Percentiles rank a stretch among this genome's conserved stretches.
Evolutionary conservation across 2,329 filamentous ascomycete genomes (phyloP).

Genomic region (Sclerotinia nivalis): DNA sequence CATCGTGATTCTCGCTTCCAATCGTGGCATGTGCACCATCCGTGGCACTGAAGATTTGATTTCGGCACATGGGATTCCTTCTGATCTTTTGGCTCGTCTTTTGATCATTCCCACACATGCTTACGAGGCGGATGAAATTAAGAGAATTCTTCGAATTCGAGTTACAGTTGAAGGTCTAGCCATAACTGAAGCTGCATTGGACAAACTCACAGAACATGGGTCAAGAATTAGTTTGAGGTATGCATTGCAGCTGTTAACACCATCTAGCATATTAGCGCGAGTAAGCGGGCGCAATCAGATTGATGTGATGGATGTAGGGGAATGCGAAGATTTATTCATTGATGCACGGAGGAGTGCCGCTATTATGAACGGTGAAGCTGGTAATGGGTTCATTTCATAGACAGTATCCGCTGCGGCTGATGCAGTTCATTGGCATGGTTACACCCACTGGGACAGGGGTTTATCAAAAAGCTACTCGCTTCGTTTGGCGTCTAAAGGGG

Average conservation of each 20-base stretch:
- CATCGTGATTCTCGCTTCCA: slow-evolving; percentile 96
- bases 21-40: slow-evolving; percentile 91
- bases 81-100: slow-evolving; percentile 88
- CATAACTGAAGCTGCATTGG: slow-evolving; percentile 78
- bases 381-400: slow-evolving; percentile 55
- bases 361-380: slow-evolving; percentile 64
- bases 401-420: slow-evolving; percentile 21
- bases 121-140: slow-evolving; percentile 86
- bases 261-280: slow-evolving; percentile 76
- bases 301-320: slow-evolving; percentile 73
- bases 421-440: slow-evolving; percentile 11
- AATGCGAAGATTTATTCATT: slow-evolving; percentile 82
- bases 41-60: slow-evolving; percentile 80
- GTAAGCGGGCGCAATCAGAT: slow-evolving; percentile 78
- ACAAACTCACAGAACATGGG: slow-evolving; percentile 84
- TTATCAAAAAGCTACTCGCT: slow-evolving; percentile 25
- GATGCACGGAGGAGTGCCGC: slow-evolving; percentile 77
- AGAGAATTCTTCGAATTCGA: slow-evolving; percentile 84
- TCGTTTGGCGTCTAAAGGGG: slow-evolving; percentile 26
- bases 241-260: slow-evolving; percentile 77
- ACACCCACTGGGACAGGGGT: slow-evolving; percentile 20
- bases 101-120: slow-evolving; percentile 95
- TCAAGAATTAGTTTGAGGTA: slow-evolving; percentile 89
- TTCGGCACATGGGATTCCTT: slow-evolving; percentile 89
- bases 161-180: slow-evolving; percentile 78